Evolutionary conservation across 179 eudicot genomes (phyloP).

Genomic region (Beta macrorhiza): DNA sequence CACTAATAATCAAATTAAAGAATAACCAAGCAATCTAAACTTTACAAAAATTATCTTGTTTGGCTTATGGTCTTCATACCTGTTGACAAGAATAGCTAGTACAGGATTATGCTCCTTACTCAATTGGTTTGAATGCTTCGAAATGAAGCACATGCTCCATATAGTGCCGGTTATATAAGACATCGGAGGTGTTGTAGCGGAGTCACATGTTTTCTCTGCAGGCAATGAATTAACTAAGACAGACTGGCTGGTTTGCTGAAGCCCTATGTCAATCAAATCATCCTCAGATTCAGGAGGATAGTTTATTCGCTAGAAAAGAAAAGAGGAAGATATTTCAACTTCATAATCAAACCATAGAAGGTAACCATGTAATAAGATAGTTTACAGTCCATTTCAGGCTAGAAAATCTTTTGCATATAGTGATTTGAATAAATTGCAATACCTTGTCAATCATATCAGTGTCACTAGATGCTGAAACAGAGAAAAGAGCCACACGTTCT

Average conservation of each 20-base stretch:
- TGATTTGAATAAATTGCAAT: conserved; percentile 10
- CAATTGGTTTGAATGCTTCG: conserved; percentile 45
- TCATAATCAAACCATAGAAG: conserved; percentile 11
- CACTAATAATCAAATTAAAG: neutral
- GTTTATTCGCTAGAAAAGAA: conserved; percentile 47
- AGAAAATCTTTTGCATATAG: neutral
- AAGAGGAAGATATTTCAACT: conserved; percentile 12
- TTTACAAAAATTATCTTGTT: conserved; percentile 1
- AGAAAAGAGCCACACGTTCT: conserved; percentile 73
- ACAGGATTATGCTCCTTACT: conserved; percentile 62
- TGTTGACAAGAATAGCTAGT: conserved; percentile 76
- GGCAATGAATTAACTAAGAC: conserved; percentile 23
- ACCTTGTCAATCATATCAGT: conserved; percentile 82
- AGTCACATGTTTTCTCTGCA: conserved; percentile 22
- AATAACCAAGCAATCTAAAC: conserved; percentile 2
- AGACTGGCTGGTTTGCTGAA: conserved; percentile 36
- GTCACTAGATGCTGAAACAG: conserved; percentile 57
- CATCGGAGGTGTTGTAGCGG: conserved; percentile 19
- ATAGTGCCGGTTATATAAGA: conserved; percentile 57
- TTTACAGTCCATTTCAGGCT: neutral
- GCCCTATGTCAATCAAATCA: conserved; percentile 36
- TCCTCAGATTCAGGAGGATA: conserved; percentile 68
- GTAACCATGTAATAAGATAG: neutral
- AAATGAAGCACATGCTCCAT: conserved; percentile 99
- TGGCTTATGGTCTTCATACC: conserved; percentile 45